Percentiles rank a stretch among this genome's conserved stretches.
Conservation (phyloP, 176 grass and related monocot genomes). For the Carex parvula region DNA sequence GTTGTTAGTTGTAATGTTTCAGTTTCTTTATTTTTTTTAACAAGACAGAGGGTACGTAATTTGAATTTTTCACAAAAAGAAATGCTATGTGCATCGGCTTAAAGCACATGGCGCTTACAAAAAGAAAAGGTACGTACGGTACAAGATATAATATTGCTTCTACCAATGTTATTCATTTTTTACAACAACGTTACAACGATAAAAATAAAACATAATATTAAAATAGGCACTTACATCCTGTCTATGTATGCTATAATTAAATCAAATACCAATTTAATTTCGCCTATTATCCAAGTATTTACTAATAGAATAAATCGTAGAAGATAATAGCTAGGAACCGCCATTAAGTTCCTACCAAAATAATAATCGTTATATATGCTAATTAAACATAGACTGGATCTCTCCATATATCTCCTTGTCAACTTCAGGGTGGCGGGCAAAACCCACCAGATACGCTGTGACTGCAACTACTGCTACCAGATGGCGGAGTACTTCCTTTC, state of each 20-base stretch:
- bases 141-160: no score
- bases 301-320: background rate
- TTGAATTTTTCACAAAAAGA: no score
- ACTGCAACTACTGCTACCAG: background rate
- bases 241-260: no score
- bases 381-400: background rate
- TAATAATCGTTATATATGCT: background rate
- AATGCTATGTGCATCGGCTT: no score
- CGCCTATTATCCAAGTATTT: background rate
- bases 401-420: background rate
- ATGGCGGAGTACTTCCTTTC: conserved; percentile 5
- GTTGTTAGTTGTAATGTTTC: no score
- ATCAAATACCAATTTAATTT: background rate
- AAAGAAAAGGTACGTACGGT: no score
- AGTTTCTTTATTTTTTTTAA: no score
- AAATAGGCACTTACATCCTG: no score
- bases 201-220: no score
- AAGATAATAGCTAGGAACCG: background rate
- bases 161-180: no score
- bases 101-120: no score
- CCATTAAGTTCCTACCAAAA: background rate
- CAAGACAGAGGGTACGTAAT: background rate
- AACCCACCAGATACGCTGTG: background rate
- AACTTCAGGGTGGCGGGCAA: conserved; percentile 11
- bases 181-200: no score